phyloP scores from a whole-genome alignment of 169 alveolate species.

The Plasmodium falciparum region DNA sequence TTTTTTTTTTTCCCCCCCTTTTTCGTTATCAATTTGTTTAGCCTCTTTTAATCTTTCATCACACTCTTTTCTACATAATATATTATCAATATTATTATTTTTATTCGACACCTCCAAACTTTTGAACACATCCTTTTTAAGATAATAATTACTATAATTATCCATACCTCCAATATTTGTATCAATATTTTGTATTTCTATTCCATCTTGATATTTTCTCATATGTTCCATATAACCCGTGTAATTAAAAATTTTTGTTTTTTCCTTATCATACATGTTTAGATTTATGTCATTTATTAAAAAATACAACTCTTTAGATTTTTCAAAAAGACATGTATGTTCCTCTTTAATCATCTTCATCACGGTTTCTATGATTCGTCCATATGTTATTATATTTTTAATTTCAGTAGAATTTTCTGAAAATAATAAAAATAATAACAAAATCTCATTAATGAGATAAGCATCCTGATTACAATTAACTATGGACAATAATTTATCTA shows the following conservation, averaged over 20 bases:
- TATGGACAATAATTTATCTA: constrained; percentile 15
- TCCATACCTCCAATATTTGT: neutral
- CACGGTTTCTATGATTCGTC: constrained; percentile 40
- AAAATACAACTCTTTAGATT: constrained; percentile 14
- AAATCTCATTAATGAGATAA: constrained; percentile 55
- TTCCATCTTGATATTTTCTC: neutral
- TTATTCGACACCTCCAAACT: neutral
- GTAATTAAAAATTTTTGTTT: neutral
- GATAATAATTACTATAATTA: neutral
- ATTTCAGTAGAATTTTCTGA: constrained; percentile 29
- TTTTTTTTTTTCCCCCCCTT: neutral
- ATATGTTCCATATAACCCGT: neutral
- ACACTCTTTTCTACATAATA: neutral
- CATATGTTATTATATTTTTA: constrained; percentile 61
- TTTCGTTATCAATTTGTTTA: neutral
- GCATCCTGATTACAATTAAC: constrained; percentile 59
- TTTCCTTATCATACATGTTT: neutral
- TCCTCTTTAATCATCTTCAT: constrained; percentile 54
- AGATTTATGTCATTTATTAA: constrained; percentile 14
- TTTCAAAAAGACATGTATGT: constrained; percentile 29
- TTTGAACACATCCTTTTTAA: neutral
- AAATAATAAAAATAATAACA: constrained; percentile 34
- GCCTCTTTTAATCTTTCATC: neutral
- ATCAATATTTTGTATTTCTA: neutral
- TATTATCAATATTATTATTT: neutral